phyloP scores from a whole-genome alignment of 2,329 filamentous ascomycete species.

The Ilyonectria mors-panacis region DNA sequence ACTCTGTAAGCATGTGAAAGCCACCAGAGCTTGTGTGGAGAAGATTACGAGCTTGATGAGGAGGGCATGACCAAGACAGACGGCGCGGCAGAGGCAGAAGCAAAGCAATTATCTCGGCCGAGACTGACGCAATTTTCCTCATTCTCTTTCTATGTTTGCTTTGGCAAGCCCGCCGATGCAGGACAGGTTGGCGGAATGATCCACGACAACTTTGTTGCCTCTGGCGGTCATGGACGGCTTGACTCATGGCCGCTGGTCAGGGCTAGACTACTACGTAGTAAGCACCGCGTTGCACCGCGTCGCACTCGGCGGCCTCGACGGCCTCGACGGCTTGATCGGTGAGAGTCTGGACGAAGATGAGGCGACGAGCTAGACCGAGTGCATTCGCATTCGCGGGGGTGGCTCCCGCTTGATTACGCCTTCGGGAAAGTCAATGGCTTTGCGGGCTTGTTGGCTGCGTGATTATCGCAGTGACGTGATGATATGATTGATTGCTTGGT shows the following conservation, averaged over 20 bases:
- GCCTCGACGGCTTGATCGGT: not conserved
- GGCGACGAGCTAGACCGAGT: not conserved
- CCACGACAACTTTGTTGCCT: not conserved
- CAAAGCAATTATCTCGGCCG: not conserved
- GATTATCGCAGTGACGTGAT: constrained; percentile 9
- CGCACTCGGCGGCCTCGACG: not conserved
- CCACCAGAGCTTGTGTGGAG: constrained; percentile 21
- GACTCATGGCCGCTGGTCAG: constrained; percentile 23
- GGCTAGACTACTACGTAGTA: constrained; percentile 20
- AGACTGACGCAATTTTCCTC: not conserved
- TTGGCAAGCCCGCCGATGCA: not conserved
- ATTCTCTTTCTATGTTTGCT: not conserved
- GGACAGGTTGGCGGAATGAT: not conserved
- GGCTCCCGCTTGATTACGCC: constrained; percentile 7
- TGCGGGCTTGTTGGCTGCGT: constrained; percentile 2
- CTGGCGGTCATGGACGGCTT: constrained; percentile 5
- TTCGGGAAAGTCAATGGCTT: constrained; percentile 22
- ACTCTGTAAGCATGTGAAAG: constrained; percentile 31
- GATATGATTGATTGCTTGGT: constrained; percentile 9
- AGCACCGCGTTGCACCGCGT: constrained; percentile 1
- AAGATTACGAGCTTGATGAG: constrained; percentile 18
- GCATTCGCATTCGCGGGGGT: constrained; percentile 17
- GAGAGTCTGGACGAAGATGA: not conserved
- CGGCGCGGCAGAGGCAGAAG: not conserved
- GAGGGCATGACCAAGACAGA: constrained; percentile 18